phyloP scores from a whole-genome alignment of 257 asterid species.

The Haberlea rhodopensis region DNA sequence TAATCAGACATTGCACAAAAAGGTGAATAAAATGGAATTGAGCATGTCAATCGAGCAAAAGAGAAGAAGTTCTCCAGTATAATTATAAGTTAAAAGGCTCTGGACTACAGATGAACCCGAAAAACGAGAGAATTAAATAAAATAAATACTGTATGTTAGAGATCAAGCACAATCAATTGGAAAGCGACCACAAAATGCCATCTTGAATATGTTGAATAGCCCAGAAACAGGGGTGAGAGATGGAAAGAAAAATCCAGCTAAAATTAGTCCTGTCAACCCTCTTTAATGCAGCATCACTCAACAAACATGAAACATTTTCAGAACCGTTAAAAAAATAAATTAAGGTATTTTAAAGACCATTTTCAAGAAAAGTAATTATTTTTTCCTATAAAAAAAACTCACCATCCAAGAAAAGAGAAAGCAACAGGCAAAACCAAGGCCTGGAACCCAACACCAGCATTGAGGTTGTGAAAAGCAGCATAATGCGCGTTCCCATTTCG shows the following conservation, averaged over 20 bases:
- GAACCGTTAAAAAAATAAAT: background rate
- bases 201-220: background rate
- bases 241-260: background rate
- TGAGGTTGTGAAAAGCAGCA: slow-evolving; percentile 92
- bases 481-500: slow-evolving; percentile 95
- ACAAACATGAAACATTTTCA: background rate
- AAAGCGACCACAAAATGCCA: background rate
- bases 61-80: too few relatives aligned
- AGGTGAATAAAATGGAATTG: too few relatives aligned
- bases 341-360: background rate
- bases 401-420: slow-evolving; percentile 97
- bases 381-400: slow-evolving; percentile 21
- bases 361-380: background rate
- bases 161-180: background rate
- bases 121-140: background rate
- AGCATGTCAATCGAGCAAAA: too few relatives aligned
- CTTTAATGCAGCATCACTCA: background rate
- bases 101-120: background rate
- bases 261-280: background rate
- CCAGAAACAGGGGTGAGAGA: background rate
- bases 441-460: slow-evolving; percentile 96
- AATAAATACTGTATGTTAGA: background rate
- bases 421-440: slow-evolving; percentile 95
- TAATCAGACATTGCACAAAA: too few relatives aligned
- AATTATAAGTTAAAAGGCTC: background rate